Base-by-base conservation (phyloP, 345 rosid genomes). In the Melaleuca quinquenervia region DNA sequence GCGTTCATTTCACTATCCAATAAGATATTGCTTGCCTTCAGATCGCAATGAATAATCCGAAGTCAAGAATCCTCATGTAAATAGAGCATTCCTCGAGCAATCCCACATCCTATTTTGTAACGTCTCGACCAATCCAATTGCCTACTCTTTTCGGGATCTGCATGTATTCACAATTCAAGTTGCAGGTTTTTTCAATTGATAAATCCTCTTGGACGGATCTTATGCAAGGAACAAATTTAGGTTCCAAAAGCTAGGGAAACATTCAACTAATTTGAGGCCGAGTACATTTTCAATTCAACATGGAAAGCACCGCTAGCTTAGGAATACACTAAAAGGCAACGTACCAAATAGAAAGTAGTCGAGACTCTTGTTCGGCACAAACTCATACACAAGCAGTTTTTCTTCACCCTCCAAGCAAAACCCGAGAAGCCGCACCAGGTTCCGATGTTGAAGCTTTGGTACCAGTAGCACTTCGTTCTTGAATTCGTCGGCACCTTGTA, bases 1-100 rank as follows among this genome's bases (percentile, higher is more conserved):
- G 91, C 89, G 75, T 84, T 90, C 86, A 88, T 86, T 6, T 86
- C 56, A 10, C 48, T 84, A 49, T 88, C 91, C 53, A 86, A 52
- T 60, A 89, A 50, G 60, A 89, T 83, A 50, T 89, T 89, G 84
- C 89, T 83, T 21, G 88, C 75, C 88, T 89, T 89, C 20, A 89
- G 78, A 84, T 88, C 89, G 2, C 88, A 86, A 29, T 90, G 90
- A 58, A 90, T 85, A 15, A 90, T 86, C 24, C 60, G 74, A 15
- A 88, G 86, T 13, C 87, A 80, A 10, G 89, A 90, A 15, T 86
- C 90, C 44, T 88, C 88, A 11, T 90, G 90, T 14, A 90, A 87
- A 52, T 90, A 88, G 48, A 86, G 83, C 20, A 90, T 54, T 6
- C 90, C 87, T 55, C 87, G 84, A 83, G 88, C 90, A n/a, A 88